These are phyloP conservation scores for Diplodia scrobiculata DNA, from an alignment of 2,329 filamentous ascomycete genomes.

Conservation along the genomic window DNA sequence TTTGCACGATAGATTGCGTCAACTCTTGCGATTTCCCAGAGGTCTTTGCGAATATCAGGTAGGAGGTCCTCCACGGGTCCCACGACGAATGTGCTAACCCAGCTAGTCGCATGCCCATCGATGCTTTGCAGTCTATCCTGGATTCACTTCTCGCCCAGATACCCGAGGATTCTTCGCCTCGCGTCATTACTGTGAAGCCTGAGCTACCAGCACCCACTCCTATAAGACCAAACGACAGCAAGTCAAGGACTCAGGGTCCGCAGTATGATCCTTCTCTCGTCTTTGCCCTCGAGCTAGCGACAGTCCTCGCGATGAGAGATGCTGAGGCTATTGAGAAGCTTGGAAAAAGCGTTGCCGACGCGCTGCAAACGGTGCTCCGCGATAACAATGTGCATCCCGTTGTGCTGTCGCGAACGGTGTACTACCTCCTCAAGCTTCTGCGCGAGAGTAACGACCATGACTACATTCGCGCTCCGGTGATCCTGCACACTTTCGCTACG, in stretches of 20 bases:
- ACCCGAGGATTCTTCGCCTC: constrained; percentile 79
- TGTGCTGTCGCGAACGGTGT: constrained; percentile 79
- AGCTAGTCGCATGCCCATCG: constrained; percentile 63
- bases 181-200: constrained; percentile 87
- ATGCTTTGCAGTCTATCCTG: constrained; percentile 64
- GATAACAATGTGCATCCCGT: constrained; percentile 77
- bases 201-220: constrained; percentile 69
- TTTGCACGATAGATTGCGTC: constrained; percentile 92
- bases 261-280: constrained; percentile 83
- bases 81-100: background rate
- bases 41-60: constrained; percentile 81
- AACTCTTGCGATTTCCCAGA: constrained; percentile 83
- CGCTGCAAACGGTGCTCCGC: constrained; percentile 77
- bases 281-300: constrained; percentile 89
- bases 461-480: constrained; percentile 86
- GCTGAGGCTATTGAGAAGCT: constrained; percentile 69
- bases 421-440: constrained; percentile 81
- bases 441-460: constrained; percentile 86
- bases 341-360: constrained; percentile 77
- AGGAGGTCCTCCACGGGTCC: constrained; percentile 41
- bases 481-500: constrained; percentile 87
- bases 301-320: constrained; percentile 76
- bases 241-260: constrained; percentile 58
- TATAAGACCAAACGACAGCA: constrained; percentile 61
- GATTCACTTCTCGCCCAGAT: constrained; percentile 76